Evolutionary conservation across 768 basidiomycete genomes (phyloP), one percentile per base, ranked within the genome.

Genomic region (Kwoniella shandongensis): DNA sequence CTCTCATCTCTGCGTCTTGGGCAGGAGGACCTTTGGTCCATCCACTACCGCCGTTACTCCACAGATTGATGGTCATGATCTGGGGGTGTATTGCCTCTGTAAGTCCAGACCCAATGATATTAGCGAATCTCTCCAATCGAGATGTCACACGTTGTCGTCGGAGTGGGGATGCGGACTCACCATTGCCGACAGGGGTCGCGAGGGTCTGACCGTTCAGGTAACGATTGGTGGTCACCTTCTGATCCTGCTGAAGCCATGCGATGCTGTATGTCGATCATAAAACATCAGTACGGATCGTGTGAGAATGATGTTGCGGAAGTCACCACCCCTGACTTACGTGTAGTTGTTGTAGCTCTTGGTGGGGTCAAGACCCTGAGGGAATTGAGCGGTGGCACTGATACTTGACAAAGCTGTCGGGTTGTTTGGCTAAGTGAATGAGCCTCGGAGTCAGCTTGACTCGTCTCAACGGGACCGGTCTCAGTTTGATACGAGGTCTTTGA

Each of bases 171-270:
- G 7, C 7, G 6, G 7, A 32, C 47, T 35, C 30, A 48, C 47
- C 48, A 23, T 42, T 41, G 39, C 41, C 26, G 35, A 6, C 42
- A 12, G 54, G 44, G 11, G 54, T 41, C 13, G 10, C 23, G 6
- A 49, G n/a, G 26, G 40, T 39, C 17, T 49, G n/a, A 8, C 56
- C 56, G 22, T 58, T 51, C 12, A 23, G 23, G 35, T 58, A 58
- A 26, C 56, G 50, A 18, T 6, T 42, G 49, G 49, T 39, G 27
- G 50, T 45, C 32, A 56, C 23, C 25, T 23, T 26, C 40, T 41
- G 7, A 13, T 13, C 32, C 13, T 32, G 32, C n/a, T 48, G 56
- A 8, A 58, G 32, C 56, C 56, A 58, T 18, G 56, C 44, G 49
- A 58, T 51, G n/a, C 56, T 57, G 35, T 12, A 13, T 2, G 18